A percentile compares a stretch with the other conserved stretches of the same genome.
phyloP scores from a whole-genome alignment of 768 basidiomycete genomes.

The Dacryopinax spathularia region DNA sequence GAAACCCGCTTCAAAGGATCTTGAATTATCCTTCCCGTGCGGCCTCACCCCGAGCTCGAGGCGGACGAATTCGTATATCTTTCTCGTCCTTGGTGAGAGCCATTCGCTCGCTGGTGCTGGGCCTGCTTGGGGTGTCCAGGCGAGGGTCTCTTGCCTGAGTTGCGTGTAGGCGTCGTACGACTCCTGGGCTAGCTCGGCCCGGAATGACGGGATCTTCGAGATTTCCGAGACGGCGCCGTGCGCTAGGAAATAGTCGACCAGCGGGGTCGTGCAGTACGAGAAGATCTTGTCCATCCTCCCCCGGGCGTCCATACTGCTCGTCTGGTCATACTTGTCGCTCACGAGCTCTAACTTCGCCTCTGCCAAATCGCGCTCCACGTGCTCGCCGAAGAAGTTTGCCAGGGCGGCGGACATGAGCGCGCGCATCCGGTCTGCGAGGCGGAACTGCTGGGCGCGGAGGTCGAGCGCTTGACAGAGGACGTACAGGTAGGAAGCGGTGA shows the following conservation, averaged over 20 bases:
- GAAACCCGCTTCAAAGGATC: constrained; percentile 44
- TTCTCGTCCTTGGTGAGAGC: constrained; percentile 47
- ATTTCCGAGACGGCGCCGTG: constrained; percentile 12
- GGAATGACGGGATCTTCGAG: constrained; percentile 37
- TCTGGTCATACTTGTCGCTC: constrained; percentile 29
- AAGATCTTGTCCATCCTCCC: constrained; percentile 61
- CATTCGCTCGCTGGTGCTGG: constrained; percentile 50
- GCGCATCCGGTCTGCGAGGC: neutral
- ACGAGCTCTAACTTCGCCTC: constrained; percentile 28
- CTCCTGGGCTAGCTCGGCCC: constrained; percentile 37
- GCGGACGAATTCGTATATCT: constrained; percentile 67
- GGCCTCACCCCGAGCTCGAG: constrained; percentile 57
- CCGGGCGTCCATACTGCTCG: constrained; percentile 55
- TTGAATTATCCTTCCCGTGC: constrained; percentile 64
- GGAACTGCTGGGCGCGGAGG: constrained; percentile 51
- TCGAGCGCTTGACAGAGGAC: constrained; percentile 74
- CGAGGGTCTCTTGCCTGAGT: constrained; percentile 39
- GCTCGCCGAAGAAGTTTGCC: constrained; percentile 33
- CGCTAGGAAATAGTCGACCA: constrained; percentile 44
- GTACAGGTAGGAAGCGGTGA: constrained; percentile 65
- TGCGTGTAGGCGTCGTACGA: constrained; percentile 33
- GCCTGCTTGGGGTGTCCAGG: constrained; percentile 44
- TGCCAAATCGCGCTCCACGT: constrained; percentile 35
- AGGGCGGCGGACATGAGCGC: constrained; percentile 40
- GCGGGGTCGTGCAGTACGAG: constrained; percentile 40